Conservation (phyloP, 1,139 yeast genomes). For the Meyerozyma sp. region DNA sequence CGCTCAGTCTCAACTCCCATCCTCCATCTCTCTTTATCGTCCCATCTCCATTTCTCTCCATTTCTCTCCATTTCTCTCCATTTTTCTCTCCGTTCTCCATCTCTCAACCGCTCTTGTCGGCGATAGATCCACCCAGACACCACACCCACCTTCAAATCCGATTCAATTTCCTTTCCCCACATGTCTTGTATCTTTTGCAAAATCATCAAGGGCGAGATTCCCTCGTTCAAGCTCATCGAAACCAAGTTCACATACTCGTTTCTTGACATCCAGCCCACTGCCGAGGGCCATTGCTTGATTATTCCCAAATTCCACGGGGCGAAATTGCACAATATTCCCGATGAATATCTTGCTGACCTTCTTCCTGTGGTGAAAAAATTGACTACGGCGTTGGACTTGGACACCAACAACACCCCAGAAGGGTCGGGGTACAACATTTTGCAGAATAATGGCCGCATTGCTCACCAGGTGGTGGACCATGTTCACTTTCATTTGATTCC, state of each 20-base stretch:
- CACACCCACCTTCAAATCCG: not conserved
- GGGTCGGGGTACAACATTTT: constrained; percentile 82
- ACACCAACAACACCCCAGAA: constrained; percentile 49
- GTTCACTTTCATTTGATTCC: constrained; percentile 97
- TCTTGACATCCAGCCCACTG: constrained; percentile 87
- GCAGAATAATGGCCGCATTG: constrained; percentile 90
- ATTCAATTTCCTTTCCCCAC: not conserved
- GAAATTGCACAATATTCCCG: constrained; percentile 85
- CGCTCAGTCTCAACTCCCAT: too few relatives aligned
- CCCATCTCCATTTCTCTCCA: too few relatives aligned
- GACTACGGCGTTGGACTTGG: constrained; percentile 65
- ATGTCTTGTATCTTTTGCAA: constrained; percentile 79
- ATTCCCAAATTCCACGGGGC: constrained; percentile 94
- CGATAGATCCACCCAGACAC: not conserved
- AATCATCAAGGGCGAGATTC: constrained; percentile 90
- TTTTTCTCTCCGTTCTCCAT: too few relatives aligned
- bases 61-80: too few relatives aligned
- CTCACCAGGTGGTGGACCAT: constrained; percentile 92
- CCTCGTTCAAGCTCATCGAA: constrained; percentile 82
- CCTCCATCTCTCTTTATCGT: too few relatives aligned
- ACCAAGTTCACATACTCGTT: constrained; percentile 77
- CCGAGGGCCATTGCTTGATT: constrained; percentile 81
- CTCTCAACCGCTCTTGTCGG: too few relatives aligned
- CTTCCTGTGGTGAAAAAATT: constrained; percentile 84
- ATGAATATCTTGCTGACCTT: constrained; percentile 78